phyloP scores from a whole-genome alignment of 2,329 filamentous ascomycete species.

The Colletotrichum gloeosporioides region DNA sequence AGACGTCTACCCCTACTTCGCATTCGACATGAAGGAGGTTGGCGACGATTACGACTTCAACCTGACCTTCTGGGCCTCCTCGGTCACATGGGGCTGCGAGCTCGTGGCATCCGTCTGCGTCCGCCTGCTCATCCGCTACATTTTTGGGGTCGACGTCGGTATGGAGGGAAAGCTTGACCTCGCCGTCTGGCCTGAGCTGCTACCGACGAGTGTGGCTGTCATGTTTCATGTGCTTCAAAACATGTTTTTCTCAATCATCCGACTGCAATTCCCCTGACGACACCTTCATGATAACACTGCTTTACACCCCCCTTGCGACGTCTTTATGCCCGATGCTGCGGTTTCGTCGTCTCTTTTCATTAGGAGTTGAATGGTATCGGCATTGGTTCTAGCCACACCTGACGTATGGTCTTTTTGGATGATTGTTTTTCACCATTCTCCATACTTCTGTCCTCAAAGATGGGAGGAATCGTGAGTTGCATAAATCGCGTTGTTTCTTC shows the following conservation, averaged over 20 bases:
- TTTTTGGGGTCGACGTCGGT: conserved; percentile 67
- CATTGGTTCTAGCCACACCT: not conserved
- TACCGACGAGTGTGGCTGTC: conserved; percentile 70
- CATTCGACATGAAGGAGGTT: conserved; percentile 57
- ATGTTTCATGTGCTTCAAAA: conserved; percentile 74
- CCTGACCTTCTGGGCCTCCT: conserved; percentile 67
- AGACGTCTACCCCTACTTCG: conserved; percentile 73
- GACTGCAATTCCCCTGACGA: conserved; percentile 58
- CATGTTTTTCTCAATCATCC: conserved; percentile 74
- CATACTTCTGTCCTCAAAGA: not conserved
- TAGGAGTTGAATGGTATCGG: not conserved
- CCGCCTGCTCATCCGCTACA: conserved; percentile 60
- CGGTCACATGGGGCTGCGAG: conserved; percentile 72
- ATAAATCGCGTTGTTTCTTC: not conserved
- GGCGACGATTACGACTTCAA: conserved; percentile 61
- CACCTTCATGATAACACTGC: not conserved
- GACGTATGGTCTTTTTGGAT: not conserved
- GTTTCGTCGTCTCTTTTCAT: not conserved
- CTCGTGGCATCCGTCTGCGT: conserved; percentile 66
- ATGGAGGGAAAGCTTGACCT: conserved; percentile 70
- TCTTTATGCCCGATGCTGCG: not conserved
- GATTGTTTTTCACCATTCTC: not conserved
- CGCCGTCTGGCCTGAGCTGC: conserved; percentile 69
- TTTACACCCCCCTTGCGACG: not conserved
- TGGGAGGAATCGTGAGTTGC: not conserved